Evolutionary conservation across 2,329 filamentous ascomycete genomes (phyloP).

Genomic region (Cladosporium colombiae): DNA sequence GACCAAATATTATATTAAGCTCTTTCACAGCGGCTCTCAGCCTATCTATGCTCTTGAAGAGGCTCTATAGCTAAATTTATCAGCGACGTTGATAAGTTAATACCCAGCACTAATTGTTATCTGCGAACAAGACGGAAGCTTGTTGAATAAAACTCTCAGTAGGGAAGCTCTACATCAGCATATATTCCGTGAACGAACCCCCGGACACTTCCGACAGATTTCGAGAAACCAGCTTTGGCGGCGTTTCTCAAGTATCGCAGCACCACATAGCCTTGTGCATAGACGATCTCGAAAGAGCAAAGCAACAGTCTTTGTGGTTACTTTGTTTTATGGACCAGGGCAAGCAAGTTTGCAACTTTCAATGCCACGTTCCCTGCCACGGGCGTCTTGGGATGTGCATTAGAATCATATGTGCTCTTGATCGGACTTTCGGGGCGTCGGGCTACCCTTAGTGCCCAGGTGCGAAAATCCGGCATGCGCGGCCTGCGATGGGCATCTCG

Average conservation of each 20-base stretch:
- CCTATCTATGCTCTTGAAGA: not conserved
- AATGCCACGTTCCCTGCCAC: not conserved
- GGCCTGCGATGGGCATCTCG: not conserved
- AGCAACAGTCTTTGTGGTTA: not conserved
- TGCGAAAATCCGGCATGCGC: not conserved
- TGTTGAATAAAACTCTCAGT: not conserved
- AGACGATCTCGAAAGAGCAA: not conserved
- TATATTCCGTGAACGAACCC: accelerated
- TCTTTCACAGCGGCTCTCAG: not conserved
- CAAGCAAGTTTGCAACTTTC: not conserved
- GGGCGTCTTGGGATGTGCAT: not conserved
- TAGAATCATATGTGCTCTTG: not conserved
- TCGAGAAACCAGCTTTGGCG: not conserved
- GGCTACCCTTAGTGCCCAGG: too few relatives aligned
- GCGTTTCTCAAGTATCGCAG: not conserved
- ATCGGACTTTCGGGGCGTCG: not conserved
- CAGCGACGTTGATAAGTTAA: too few relatives aligned
- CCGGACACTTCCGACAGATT: not conserved
- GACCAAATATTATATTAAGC: not conserved
- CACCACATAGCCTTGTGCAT: not conserved
- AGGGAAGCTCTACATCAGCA: not conserved
- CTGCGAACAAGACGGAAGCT: not conserved
- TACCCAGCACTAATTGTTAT: not conserved
- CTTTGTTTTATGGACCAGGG: not conserved
- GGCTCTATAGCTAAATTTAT: not conserved